Conservation (phyloP, 371 early-diverging fungal genomes). For the Apophysomyces elegans region DNA sequence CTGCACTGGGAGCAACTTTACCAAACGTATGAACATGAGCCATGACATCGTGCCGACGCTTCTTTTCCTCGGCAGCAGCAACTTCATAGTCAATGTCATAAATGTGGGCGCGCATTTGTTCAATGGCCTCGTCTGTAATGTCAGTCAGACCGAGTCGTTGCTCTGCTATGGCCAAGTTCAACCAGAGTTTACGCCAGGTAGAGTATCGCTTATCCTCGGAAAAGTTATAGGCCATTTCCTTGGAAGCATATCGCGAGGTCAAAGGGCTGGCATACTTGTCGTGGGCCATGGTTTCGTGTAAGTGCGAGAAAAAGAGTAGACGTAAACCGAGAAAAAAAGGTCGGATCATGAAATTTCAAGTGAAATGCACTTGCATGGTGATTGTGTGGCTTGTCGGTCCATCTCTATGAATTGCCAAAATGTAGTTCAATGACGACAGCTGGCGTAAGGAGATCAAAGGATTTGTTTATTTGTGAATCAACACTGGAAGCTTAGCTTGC, state of each 20-base stretch:
- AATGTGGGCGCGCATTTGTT: conserved; percentile 89
- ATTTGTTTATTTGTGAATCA: no score
- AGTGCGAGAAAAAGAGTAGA: background rate
- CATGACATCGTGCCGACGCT: conserved; percentile 98
- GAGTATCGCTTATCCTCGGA: conserved; percentile 92
- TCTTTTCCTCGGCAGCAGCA: conserved; percentile 93
- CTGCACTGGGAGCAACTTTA: conserved; percentile 87
- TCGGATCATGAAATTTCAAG: background rate
- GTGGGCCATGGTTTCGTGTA: conserved; percentile 45
- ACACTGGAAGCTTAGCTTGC: no score
- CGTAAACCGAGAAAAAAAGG: conserved; percentile 1
- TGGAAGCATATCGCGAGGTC: conserved; percentile 95
- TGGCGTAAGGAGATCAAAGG: no score
- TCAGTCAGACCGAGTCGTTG: conserved; percentile 62
- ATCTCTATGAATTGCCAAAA: background rate
- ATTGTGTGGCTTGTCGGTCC: conserved; percentile 3
- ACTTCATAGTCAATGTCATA: conserved; percentile 89
- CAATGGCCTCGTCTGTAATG: conserved; percentile 80
- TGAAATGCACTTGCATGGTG: background rate
- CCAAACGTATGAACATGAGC: conserved; percentile 98
- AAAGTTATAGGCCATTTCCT: conserved; percentile 97
- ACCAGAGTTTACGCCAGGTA: conserved; percentile 96
- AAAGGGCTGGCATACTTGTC: conserved; percentile 90
- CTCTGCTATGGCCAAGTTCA: conserved; percentile 92
- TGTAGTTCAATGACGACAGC: background rate